Percentiles rank a stretch among this genome's conserved stretches.
These are phyloP conservation scores for Ustilago hordei DNA, from an alignment of 1,284 basidiomycete genomes.

Conservation along the genomic window DNA sequence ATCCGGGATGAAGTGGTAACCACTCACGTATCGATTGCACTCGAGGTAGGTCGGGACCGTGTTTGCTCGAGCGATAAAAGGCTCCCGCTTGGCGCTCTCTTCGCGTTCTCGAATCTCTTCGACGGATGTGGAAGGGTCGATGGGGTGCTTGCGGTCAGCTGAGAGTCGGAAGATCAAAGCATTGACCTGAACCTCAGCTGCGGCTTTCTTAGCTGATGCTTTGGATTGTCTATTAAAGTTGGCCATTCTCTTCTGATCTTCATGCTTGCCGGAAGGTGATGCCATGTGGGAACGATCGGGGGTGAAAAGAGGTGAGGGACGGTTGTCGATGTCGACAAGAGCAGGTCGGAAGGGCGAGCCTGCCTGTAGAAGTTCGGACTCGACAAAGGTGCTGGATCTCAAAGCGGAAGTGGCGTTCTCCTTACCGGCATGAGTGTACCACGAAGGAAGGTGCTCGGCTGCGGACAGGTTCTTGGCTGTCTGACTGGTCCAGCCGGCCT, in stretches of 20 bases:
- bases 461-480: conserved; percentile 7
- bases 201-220: conserved; percentile 25
- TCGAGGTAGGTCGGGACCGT: conserved; percentile 85
- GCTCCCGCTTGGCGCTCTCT: conserved; percentile 68
- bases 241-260: conserved; percentile 6
- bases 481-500: conserved; percentile 57
- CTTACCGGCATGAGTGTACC: conserved; percentile 19
- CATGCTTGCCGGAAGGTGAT: conserved; percentile 21
- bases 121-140: conserved; percentile 34
- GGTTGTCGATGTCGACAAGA: conserved; percentile 21
- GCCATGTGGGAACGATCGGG: conserved; percentile 32
- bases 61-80: conserved; percentile 81
- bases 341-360: conserved; percentile 26
- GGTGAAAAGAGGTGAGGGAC: conserved; percentile 41
- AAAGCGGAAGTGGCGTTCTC: conserved; percentile 17
- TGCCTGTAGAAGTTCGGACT: conserved; percentile 37
- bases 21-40: conserved; percentile 80
- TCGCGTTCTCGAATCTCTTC: conserved; percentile 44
- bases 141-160: conserved; percentile 38
- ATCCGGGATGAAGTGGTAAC: neutral
- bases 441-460: conserved; percentile 17
- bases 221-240: conserved; percentile 14
- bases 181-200: conserved; percentile 33
- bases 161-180: conserved; percentile 46
- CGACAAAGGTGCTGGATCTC: conserved; percentile 45